A percentile compares a stretch with the other conserved stretches of the same genome.
These are phyloP conservation scores for Calvatia gigantea DNA, from an alignment of 768 basidiomycete genomes.

Conservation along the genomic window DNA sequence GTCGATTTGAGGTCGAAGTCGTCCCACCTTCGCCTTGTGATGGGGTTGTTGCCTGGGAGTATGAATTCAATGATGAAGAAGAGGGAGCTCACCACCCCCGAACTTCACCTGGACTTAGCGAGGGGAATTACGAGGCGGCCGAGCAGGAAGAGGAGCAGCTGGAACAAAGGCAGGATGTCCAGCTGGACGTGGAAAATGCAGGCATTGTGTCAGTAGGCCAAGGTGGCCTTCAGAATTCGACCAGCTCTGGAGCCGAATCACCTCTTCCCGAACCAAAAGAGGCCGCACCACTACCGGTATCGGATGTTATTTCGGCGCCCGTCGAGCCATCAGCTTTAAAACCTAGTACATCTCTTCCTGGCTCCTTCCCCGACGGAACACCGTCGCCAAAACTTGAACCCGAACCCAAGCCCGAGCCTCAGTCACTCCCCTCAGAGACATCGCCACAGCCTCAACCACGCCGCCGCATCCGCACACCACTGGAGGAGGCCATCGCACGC, in stretches of 20 bases:
- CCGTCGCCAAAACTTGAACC: slow-evolving; percentile 1
- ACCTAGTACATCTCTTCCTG: slow-evolving; percentile 23
- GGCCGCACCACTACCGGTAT: background rate
- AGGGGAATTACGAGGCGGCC: too few relatives aligned
- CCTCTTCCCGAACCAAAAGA: background rate
- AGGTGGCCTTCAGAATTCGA: background rate
- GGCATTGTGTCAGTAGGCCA: background rate
- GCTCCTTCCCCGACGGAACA: slow-evolving; percentile 23
- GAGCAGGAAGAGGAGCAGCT: too few relatives aligned
- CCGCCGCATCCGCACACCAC: slow-evolving; percentile 4
- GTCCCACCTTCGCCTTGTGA: background rate
- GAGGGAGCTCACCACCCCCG: background rate
- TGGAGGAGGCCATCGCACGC: slow-evolving; percentile 5
- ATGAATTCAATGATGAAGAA: background rate
- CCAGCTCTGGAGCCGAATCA: background rate
- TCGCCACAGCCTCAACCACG: slow-evolving; percentile 9
- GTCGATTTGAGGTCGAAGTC: background rate
- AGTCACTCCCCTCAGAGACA: slow-evolving; percentile 6
- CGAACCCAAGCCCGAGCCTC: background rate
- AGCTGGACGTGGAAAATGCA: background rate
- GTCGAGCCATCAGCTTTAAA: background rate
- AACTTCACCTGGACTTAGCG: slow-evolving; percentile 23
- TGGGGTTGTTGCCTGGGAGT: background rate
- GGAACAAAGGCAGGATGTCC: background rate
- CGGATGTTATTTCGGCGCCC: background rate